Percentiles rank a stretch among this genome's conserved stretches.
phyloP scores from a whole-genome alignment of 176 grass and related monocot genomes.

The Carex scoparia region DNA sequence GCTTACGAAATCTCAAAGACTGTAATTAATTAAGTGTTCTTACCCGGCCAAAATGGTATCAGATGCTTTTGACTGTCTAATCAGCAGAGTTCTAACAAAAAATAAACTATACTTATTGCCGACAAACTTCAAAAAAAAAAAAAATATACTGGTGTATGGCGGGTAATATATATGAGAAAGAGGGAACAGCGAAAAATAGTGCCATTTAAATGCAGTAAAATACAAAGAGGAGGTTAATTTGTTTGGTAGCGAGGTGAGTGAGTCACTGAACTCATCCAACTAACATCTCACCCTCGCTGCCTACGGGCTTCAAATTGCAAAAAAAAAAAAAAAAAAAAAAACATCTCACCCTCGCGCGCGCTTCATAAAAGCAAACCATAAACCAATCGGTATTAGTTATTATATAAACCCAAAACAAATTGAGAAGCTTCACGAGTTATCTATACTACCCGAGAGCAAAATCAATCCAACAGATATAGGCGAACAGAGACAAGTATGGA shows the following conservation, averaged over 20 bases:
- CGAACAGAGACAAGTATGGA: conserved; percentile 18
- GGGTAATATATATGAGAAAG: not conserved
- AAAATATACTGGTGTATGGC: not conserved
- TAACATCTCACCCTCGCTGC: not conserved
- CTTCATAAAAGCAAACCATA: not conserved
- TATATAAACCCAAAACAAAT: not conserved
- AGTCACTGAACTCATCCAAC: conserved; percentile 5
- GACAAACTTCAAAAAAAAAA: too few species aligned
- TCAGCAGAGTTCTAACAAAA: not conserved
- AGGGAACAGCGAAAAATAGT: not conserved
- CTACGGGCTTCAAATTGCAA: too few species aligned
- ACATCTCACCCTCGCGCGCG: not conserved
- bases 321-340: too few species aligned
- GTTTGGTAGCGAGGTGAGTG: not conserved
- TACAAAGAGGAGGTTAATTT: conserved; percentile 23
- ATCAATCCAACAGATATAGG: not conserved
- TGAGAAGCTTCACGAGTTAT: conserved; percentile 8
- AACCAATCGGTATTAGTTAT: not conserved
- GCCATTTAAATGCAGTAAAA: conserved; percentile 1
- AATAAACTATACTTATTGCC: not conserved
- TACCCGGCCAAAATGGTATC: too few species aligned
- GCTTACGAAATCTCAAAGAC: too few species aligned
- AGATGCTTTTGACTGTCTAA: not conserved
- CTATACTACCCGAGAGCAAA: not conserved
- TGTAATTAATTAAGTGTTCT: too few species aligned